Percentiles rank a stretch among this genome's conserved stretches.
Evolutionary conservation across 345 rosid species (phyloP).

Genomic region (Nasturtium officinale): DNA sequence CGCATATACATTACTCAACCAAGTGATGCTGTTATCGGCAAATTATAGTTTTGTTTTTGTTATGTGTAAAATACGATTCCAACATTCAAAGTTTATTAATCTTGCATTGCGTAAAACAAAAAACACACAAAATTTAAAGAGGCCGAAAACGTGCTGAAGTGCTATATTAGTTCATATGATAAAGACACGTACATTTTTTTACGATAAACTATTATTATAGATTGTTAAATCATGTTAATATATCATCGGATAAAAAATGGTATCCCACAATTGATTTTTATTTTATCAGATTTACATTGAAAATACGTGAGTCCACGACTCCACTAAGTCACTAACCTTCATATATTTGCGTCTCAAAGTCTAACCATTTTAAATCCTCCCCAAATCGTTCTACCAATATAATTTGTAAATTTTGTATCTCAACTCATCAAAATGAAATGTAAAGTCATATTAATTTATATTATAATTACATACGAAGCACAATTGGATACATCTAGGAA

Average conservation of each 20-base stretch:
- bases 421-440: background rate
- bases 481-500: background rate
- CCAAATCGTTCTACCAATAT: background rate
- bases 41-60: background rate
- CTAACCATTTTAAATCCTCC: conserved; percentile 15
- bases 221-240: background rate
- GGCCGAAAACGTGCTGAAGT: conserved; percentile 38
- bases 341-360: conserved; percentile 13
- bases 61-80: background rate
- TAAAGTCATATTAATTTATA: background rate
- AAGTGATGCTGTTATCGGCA: background rate
- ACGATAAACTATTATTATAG: background rate
- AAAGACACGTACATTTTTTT: conserved; percentile 14
- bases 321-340: conserved; percentile 39
- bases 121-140: background rate
- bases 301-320: conserved; percentile 41
- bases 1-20: background rate
- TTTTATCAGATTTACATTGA: background rate
- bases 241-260: background rate
- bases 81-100: background rate
- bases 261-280: conserved; percentile 18
- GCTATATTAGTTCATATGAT: conserved; percentile 20
- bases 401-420: background rate
- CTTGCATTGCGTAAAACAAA: conserved; percentile 7
- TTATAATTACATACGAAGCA: background rate